phyloP scores from a whole-genome alignment of 257 asterid species.

The Dorcoceras hygrometricum region DNA sequence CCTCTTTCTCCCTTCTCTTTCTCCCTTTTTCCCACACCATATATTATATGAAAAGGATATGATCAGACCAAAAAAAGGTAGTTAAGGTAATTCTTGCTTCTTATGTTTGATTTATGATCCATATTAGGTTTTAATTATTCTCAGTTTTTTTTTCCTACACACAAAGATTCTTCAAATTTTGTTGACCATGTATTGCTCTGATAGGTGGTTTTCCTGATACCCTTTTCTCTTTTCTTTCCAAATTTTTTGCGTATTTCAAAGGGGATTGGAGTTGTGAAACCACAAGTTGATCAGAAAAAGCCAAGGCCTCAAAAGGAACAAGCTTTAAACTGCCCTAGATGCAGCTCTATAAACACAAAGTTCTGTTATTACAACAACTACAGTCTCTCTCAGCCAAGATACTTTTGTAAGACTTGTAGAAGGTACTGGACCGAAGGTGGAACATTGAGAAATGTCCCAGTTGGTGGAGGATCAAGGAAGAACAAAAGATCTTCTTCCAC shows the following conservation, averaged over 20 bases:
- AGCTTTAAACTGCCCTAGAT: constrained; percentile 75
- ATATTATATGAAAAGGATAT: constrained; percentile 29
- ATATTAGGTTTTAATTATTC: constrained; percentile 11
- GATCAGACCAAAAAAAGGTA: constrained; percentile 22
- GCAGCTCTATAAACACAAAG: constrained; percentile 79
- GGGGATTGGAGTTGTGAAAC: constrained; percentile 46
- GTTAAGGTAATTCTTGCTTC: constrained; percentile 26
- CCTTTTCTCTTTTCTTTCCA: background rate
- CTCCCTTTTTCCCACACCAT: constrained; percentile 29
- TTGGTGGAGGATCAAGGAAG: constrained; percentile 86
- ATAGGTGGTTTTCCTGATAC: background rate
- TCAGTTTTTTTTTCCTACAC: background rate
- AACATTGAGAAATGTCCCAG: constrained; percentile 71
- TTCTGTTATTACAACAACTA: constrained; percentile 89
- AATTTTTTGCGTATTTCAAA: background rate
- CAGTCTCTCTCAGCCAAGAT: constrained; percentile 79
- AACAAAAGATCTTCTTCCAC: constrained; percentile 47
- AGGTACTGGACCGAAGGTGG: constrained; percentile 95
- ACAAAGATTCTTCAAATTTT: constrained; percentile 16
- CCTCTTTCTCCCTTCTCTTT: constrained; percentile 11
- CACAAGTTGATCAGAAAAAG: constrained; percentile 46
- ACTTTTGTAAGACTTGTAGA: constrained; percentile 81
- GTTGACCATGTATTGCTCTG: background rate
- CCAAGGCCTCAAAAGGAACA: constrained; percentile 67
- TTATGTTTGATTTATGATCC: constrained; percentile 25